These are phyloP conservation scores for Backusella circina DNA, from an alignment of 192 early-diverging fungal genomes.

Conservation along the genomic window DNA sequence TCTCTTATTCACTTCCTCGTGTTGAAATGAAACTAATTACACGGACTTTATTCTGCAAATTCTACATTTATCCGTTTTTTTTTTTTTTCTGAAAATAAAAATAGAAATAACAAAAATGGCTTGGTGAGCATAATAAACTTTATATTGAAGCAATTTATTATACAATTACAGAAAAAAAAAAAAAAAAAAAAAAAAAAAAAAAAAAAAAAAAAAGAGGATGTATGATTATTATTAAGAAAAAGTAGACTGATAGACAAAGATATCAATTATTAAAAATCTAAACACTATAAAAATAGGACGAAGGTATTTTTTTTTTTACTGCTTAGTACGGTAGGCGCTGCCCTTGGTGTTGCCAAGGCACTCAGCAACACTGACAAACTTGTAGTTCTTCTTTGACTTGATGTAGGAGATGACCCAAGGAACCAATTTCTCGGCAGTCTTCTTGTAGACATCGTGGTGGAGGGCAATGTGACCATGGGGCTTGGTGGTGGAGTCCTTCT, in stretches of 20 bases:
- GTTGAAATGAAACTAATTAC: not conserved
- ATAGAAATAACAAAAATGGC: not conserved
- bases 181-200: not conserved
- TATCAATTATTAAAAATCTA: not conserved
- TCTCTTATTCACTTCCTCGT: not conserved
- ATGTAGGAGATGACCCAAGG: slow-evolving; percentile 39
- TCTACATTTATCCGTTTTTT: not conserved
- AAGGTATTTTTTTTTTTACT: not conserved
- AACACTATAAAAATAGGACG: not conserved
- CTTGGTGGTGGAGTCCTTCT: not conserved
- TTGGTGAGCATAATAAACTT: not conserved
- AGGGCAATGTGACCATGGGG: slow-evolving; percentile 11
- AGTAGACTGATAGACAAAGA: not conserved
- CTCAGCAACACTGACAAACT: slow-evolving; percentile 44
- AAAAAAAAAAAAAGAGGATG: not conserved
- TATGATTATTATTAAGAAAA: not conserved
- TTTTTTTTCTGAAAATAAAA: not conserved
- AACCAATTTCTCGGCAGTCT: slow-evolving; percentile 36
- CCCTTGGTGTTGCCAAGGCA: slow-evolving; percentile 32
- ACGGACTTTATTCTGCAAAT: not conserved
- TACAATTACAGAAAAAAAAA: not conserved
- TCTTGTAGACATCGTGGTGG: slow-evolving; percentile 20
- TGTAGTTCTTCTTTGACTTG: slow-evolving; percentile 30
- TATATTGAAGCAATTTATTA: not conserved
- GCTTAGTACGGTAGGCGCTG: slow-evolving; percentile 15